Evolutionary conservation across 2,329 filamentous ascomycete genomes (phyloP), one percentile per base, ranked within the genome.

Genomic region (Diaporthe sp.): DNA sequence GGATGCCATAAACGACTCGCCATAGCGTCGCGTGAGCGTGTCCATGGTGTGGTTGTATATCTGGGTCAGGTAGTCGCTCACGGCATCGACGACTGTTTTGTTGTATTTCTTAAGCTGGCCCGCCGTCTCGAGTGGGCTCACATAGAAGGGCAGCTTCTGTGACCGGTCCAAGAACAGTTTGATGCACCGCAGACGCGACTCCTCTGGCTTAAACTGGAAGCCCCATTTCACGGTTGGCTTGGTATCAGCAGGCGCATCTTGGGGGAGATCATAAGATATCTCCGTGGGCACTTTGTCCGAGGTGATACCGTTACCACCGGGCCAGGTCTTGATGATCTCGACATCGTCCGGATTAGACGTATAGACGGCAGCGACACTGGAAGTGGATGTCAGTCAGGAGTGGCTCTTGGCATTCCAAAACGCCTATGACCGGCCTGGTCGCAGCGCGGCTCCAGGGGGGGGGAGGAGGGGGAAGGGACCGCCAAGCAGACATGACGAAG

Each of bases 241-340:
- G 1, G 86, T 81, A n/a, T 82, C 86, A 2, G 81, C 78, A 4
- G 83, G 77, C 6, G 85, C 80, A 28, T 82, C 78, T 70, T 84
- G 81, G 72, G 86, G 83, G 44, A 85, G 83, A 75, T 89, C 87
- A 79, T 92, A 92, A 78, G 93, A 92, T 72, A 96, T 93, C 82
- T 96, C 94, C 19, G 94, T 95, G 1, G 94, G 94, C 2, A 96
- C 94, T 86, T 96, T 96, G 86, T 96, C 94, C 49, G 93, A 95
- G n/a, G 94, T 95, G 84, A 96, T 95, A 79, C 94, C 94, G 81
- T 96, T 95, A 39, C 93, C 93, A 37, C 94, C 94, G 0, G 94
- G 94, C 94, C 94, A 96, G 19, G 91, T 93, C 86, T 95, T 95
- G 86, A 96, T 95, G 80, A 95, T 94, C 81, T 95, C 93, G 75